Evolutionary conservation across 2,329 filamentous ascomycete species (phyloP), one percentile per base, ranked within the genome.

Genomic region (Emergomyces orientalis): DNA sequence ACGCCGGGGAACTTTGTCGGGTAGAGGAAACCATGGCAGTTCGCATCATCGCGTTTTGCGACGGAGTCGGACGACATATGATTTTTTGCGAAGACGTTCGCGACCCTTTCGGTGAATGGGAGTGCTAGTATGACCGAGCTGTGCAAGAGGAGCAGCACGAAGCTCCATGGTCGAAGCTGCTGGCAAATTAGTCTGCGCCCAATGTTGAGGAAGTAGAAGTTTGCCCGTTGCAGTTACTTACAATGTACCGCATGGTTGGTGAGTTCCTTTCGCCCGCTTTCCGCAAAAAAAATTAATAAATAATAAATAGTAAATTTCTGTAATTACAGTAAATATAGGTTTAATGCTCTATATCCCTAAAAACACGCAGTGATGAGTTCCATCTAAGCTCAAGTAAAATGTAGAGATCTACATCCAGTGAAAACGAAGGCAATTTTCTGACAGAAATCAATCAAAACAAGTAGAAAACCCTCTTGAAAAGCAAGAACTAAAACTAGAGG

Each of bases 1-100:
- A 85, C 82, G 51, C 79, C 76, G 5, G 75, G 68, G 67, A 83
- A 84, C 52, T 75, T 76, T 0, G 82, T 84, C 14, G 77, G 63
- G 66, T 83, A 83, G 11, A 77, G 61, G 56, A 61, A 52, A 0
- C 59, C 41, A 17, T 51, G 41, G 25, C 45, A 41, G 22, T 49
- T 61, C 4, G 55, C 22, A 11, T 61, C 22, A n/a, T 63, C 30
- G 7, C 62, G 61, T 30, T 63, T 65, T 41, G 7, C 30, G 19
- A 49, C 13, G 5, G 60, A 41, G n/a, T 19, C 25, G 9, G 32
- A 25, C 3, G 61, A 59, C 13, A 58, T 22, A 9, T 55, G 32
- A 54, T 65, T 66, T 39, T 57, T 62, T 41, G 41, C 25, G n/a
- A 65, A 61, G 30, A 64, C 60, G 2, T 49, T 56, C 9, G 63